Base-by-base conservation (phyloP, 1,284 basidiomycete species). In the Cronartium ribicola region DNA sequence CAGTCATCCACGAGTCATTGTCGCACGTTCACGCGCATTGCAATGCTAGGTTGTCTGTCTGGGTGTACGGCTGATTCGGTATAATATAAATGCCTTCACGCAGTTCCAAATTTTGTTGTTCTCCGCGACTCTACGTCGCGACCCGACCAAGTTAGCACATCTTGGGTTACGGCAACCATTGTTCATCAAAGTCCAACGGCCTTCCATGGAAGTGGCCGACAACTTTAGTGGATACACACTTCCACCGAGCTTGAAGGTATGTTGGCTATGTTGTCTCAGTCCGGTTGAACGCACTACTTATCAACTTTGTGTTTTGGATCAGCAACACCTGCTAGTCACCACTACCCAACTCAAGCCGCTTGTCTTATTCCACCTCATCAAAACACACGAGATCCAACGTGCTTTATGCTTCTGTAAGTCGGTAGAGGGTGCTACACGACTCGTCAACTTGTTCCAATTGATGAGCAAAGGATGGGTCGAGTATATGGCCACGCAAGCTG, bases 51-150 rank as follows among this genome's bases (percentile, higher is more conserved):
- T 29, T 29, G 29, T 29, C 29, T 29, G 29, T 29, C 29, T 29
- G 29, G 29, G 29, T 29, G 29, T 29, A 84, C 22, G 22, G 5
- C 66, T 57, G 40, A 40, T 60, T 46, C 17, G 14, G 66, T 29
- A 44, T 13, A 29, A 29, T 29, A 29, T 29, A 29, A 29, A 29
- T 29, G 29, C 2, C 29, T 29, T 29, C 29, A 37, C 36, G 39
- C 89, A 92, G 67, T 95, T 94, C 77, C 95, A 98, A 81, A 98
- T 98, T 80, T 85, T 99, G 6, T 85, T 99, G 3, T 98, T 98
- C 83, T 97, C 94, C 1, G 96, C 96, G 0, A 99, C 96, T 0
- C 85, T 98, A 29, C 97, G 94, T 0, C 87, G 90, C 6, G 94
- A 98, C 82, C 95, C 96, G 0, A 88, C 90, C 36, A 95, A 94